These are phyloP conservation scores for Chrysochromulina parva DNA, from an alignment of 78 protist species.

Conservation along the genomic window DNA sequence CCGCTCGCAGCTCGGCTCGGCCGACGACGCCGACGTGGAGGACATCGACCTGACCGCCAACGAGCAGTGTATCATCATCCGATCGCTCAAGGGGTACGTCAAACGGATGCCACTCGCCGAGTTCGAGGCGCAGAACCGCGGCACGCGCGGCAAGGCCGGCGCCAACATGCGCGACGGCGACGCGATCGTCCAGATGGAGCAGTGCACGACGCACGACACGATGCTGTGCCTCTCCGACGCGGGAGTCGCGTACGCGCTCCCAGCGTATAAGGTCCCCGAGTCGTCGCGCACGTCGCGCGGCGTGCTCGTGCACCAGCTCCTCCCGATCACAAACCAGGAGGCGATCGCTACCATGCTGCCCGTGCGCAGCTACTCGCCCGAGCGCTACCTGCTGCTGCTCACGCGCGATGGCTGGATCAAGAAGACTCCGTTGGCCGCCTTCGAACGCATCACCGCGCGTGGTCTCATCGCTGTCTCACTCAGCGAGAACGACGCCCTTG, in stretches of 20 bases:
- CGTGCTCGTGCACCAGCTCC: neutral
- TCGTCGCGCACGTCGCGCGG: conserved; percentile 28
- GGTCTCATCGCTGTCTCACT: neutral
- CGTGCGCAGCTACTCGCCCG: neutral
- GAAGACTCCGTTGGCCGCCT: conserved; percentile 9
- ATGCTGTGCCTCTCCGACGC: neutral
- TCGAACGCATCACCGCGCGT: neutral
- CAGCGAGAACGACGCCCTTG: neutral
- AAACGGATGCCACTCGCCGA: neutral
- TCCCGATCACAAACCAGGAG: conserved; percentile 6
- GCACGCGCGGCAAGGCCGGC: conserved; percentile 11
- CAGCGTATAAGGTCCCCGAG: neutral
- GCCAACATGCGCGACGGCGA: neutral
- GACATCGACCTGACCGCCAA: neutral
- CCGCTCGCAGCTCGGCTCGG: neutral
- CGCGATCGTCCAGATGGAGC: neutral
- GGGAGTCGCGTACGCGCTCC: neutral
- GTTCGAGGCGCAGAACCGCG: neutral
- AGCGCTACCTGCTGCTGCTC: neutral
- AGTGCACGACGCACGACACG: neutral
- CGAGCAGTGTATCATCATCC: neutral
- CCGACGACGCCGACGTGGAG: neutral
- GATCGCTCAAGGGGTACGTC: neutral
- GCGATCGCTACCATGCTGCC: neutral
- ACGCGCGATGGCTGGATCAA: conserved; percentile 19